Base-by-base conservation (phyloP, 768 basidiomycete species). In the Hysterangium stoloniferum region DNA sequence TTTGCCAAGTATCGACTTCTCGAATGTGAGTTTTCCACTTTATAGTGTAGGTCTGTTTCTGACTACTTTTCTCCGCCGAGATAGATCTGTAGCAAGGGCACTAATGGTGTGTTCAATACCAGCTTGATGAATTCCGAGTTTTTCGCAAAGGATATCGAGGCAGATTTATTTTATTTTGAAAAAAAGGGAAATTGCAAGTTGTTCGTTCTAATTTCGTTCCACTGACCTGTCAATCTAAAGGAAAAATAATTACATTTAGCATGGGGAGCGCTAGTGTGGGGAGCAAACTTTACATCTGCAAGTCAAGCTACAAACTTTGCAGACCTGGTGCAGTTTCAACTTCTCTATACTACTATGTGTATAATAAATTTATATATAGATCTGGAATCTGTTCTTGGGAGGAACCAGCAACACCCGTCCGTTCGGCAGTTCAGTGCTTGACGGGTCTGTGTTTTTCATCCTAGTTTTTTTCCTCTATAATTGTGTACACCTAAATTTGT, bases 91-190 rank as follows among this genome's bases (percentile, higher is more conserved):
- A 85, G 77, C 59, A 68, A 69, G 8, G 69, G 61, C 5, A 70
- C 76, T 54, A 74, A 80, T 48, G 60, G 72, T 0, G 71, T 76
- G 15, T 85, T 85, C 53, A 82, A 80, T 20, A 82, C 80, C 13
- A 63, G 68, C 28, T 71, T 86, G 24, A 74, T 79, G 8, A 69
- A 85, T 58, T 87, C 85, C 58, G 59, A 68, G 6, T 73, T 73
- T 53, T 66, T 86, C 33, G 80, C 80, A 2, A 56, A 73, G 4
- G 78, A 80, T 54, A 87, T 88, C 56, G 54, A 72, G 54, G 67
- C 72, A 27, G 22, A 36, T 19, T 25, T 17, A 12, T 41, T 12
- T 4, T 2, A 13, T 3, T 19, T 22, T 41, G n/a, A n/a, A n/a
- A n/a, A n/a, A n/a, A n/a, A n/a, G n/a, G n/a, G n/a, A n/a, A n/a